Evolutionary conservation across 495 filamentous ascomycete species (phyloP).

Genomic region (Aspergillus kassunensis): DNA sequence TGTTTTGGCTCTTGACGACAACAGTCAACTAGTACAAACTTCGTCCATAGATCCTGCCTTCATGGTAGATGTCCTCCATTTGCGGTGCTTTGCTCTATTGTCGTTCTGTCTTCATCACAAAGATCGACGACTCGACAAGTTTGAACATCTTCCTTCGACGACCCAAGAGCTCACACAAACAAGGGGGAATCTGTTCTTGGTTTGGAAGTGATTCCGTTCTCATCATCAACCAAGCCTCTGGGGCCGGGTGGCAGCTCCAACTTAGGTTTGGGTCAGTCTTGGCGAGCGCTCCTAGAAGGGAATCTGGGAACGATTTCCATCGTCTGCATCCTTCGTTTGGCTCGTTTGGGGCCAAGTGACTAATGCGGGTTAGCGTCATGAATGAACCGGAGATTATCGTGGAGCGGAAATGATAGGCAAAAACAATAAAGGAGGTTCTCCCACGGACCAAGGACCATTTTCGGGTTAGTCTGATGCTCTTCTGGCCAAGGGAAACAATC

Average conservation of each 20-base stretch:
- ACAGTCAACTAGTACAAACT: too few species aligned
- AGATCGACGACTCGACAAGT: too few species aligned
- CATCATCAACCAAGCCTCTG: slow-evolving; percentile 20
- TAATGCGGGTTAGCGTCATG: slow-evolving; percentile 11
- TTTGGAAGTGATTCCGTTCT: slow-evolving; percentile 25
- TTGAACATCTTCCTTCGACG: background rate
- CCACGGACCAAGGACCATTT: slow-evolving; percentile 7
- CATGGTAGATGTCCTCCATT: too few species aligned
- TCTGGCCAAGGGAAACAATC: slow-evolving; percentile 9
- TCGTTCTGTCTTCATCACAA: too few species aligned
- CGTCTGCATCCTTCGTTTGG: slow-evolving; percentile 19
- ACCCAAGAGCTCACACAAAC: background rate
- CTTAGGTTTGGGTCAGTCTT: slow-evolving; percentile 13
- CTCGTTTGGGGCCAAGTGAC: slow-evolving; percentile 11
- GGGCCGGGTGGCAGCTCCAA: slow-evolving; percentile 21
- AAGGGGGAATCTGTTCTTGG: slow-evolving; percentile 5
- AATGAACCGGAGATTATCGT: slow-evolving; percentile 28
- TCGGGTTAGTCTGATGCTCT: background rate
- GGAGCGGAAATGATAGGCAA: slow-evolving; percentile 14
- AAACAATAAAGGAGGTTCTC: slow-evolving; percentile 9
- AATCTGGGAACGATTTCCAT: slow-evolving; percentile 21
- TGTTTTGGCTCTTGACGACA: slow-evolving; percentile 1
- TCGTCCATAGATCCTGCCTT: too few species aligned
- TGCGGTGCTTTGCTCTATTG: too few species aligned
- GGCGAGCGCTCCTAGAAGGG: slow-evolving; percentile 15